Percentiles rank a stretch among this genome's conserved stretches.
Evolutionary conservation across 352 stramenopile species (phyloP).

Genomic region (Phytophthora pisi): DNA sequence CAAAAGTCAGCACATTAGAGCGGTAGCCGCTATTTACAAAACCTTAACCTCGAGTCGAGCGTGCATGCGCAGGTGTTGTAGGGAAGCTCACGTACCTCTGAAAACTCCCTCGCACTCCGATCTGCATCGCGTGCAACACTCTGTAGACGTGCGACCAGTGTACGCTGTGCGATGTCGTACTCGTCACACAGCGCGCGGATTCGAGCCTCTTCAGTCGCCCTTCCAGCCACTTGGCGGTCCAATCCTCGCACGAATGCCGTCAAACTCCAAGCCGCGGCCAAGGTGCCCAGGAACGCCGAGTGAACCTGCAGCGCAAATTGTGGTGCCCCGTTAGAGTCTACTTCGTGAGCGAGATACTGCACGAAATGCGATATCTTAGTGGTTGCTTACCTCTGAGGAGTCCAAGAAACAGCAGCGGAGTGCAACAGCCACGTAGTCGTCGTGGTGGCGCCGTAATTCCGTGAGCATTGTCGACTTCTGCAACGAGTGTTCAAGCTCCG

Average conservation of each 20-base stretch:
- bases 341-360: not conserved
- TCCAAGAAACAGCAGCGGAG: slow-evolving; percentile 54
- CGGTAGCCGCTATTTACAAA: slow-evolving; percentile 23
- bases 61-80: slow-evolving; percentile 10
- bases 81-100: slow-evolving; percentile 39
- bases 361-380: slow-evolving; percentile 18
- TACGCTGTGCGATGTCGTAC: slow-evolving; percentile 28
- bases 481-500: slow-evolving; percentile 28
- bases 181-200: slow-evolving; percentile 30
- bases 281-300: slow-evolving; percentile 28
- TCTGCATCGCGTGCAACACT: slow-evolving; percentile 27
- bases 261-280: slow-evolving; percentile 40
- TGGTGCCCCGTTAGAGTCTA: not conserved
- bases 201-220: slow-evolving; percentile 17
- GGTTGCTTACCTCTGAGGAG: slow-evolving; percentile 16
- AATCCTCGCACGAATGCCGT: slow-evolving; percentile 39
- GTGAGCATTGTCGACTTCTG: slow-evolving; percentile 30
- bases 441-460: slow-evolving; percentile 41
- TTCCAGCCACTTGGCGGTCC: slow-evolving; percentile 30
- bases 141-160: slow-evolving; percentile 37
- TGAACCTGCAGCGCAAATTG: slow-evolving; percentile 33
- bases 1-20: slow-evolving; percentile 35
- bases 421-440: slow-evolving; percentile 42
- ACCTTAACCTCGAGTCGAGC: slow-evolving; percentile 16
- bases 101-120: slow-evolving; percentile 44